Evolutionary conservation across 2,329 filamentous ascomycete species (phyloP), one percentile per base, ranked within the genome.

Genomic region (Pseudocercospora macadamiae): DNA sequence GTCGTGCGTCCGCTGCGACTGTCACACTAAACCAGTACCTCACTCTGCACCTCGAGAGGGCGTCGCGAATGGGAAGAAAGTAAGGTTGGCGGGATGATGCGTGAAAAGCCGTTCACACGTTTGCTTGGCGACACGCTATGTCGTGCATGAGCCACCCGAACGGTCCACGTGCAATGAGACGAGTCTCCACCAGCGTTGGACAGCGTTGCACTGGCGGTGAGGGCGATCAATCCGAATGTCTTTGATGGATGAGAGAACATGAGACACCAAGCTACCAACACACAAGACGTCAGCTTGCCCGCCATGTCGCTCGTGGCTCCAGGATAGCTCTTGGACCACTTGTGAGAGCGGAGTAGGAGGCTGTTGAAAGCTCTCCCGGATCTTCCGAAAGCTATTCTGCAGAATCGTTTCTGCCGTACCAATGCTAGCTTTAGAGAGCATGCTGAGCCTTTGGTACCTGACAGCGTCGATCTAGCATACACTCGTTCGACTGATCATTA

Each of bases 21-120:
- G 23, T 49, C 47, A 49, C 47, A 19, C 47, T 30, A 49, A 45
- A 49, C 47, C 47, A 21, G 12, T 26, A 49, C 47, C 47, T 49
- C 47, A 21, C 47, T 49, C 47, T 49, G 47, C 47, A 49, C 47
- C 47, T 49, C 47, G 39, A n/a, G 42, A 47, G 42, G 42, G 42
- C 42, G 42, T 47, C 12, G 47, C 26, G 47, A 34, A 34, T 30
- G 26, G 36, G 36, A 49, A 26, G 28, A 21, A 47, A 47, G 32
- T n/a, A 49, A 49, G 47, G 47, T 49, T 49, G 47, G 26, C 47
- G 47, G 28, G 42, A 47, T 28, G 42, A 47, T 47, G 42, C 42
- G 42, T 47, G 47, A 34, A 32, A 30, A 49, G 47, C 47, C 26
- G 47, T 34, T 49, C 9, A 9, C 47, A 49, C 47, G 47, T 16